These are phyloP conservation scores for Oryza meyeriana DNA, from an alignment of 176 grass and related monocot genomes.

Conservation along the genomic window DNA sequence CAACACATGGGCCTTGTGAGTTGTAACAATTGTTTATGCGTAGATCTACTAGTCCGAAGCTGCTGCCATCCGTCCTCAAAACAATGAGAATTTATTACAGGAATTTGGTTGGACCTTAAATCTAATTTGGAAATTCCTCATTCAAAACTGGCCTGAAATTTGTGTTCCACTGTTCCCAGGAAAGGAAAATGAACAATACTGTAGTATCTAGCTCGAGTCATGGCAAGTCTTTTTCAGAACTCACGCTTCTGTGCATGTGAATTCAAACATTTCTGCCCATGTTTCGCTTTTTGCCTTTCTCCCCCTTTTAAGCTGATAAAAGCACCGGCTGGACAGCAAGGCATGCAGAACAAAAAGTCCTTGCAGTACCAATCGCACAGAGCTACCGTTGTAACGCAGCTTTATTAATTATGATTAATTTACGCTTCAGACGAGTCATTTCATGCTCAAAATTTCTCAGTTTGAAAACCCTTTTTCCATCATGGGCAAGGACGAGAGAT, in stretches of 20 bases:
- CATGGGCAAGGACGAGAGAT: not conserved
- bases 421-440: not conserved
- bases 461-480: not conserved
- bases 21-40: not conserved
- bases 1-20: not conserved
- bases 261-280: conserved; percentile 35
- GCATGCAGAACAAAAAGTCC: not conserved
- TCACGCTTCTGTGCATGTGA: not conserved
- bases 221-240: not conserved
- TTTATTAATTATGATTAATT: not conserved
- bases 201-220: too few species aligned
- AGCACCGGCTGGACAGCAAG: not conserved
- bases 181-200: not conserved
- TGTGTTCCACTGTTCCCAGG: not conserved
- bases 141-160: not conserved
- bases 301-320: conserved; percentile 14
- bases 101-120: not conserved
- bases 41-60: not conserved
- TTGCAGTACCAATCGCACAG: not conserved
- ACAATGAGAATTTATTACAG: not conserved
- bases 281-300: not conserved
- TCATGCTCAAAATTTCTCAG: not conserved
- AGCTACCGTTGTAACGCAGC: not conserved
- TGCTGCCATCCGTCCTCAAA: too few species aligned
- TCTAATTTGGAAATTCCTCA: not conserved